phyloP scores from a whole-genome alignment of 1,284 basidiomycete species.

The Ustilago curta region DNA sequence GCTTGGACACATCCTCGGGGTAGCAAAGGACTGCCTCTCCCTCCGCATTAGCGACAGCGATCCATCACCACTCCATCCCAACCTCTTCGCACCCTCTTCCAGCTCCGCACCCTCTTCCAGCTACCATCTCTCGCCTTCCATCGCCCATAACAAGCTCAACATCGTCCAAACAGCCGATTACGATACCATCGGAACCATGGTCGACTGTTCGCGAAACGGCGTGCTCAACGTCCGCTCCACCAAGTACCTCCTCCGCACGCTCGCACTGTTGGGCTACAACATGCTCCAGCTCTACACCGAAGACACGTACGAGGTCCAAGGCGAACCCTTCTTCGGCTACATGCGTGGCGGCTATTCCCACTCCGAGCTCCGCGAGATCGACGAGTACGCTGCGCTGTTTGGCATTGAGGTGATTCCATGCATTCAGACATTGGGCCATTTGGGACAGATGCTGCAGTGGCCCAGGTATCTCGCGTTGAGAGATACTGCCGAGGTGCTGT shows the following conservation, averaged over 20 bases:
- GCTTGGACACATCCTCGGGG: slow-evolving; percentile 53
- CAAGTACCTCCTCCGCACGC: slow-evolving; percentile 63
- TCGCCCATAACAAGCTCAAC: slow-evolving; percentile 33
- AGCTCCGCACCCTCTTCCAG: background rate
- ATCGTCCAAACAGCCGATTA: slow-evolving; percentile 42
- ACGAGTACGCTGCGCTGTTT: slow-evolving; percentile 64
- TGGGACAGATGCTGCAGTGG: slow-evolving; percentile 71
- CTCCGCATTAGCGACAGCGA: background rate
- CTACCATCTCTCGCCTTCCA: slow-evolving; percentile 20
- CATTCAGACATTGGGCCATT: slow-evolving; percentile 70
- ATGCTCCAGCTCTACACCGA: slow-evolving; percentile 68
- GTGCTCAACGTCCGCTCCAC: slow-evolving; percentile 65
- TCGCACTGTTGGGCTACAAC: slow-evolving; percentile 68
- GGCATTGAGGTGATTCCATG: slow-evolving; percentile 64
- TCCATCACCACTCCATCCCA: slow-evolving; percentile 12
- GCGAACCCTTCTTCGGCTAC: slow-evolving; percentile 70
- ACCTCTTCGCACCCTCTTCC: slow-evolving; percentile 21
- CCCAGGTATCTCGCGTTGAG: slow-evolving; percentile 66
- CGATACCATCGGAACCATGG: slow-evolving; percentile 68
- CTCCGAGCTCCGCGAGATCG: slow-evolving; percentile 66
- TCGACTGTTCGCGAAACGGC: slow-evolving; percentile 70
- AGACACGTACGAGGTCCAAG: slow-evolving; percentile 69
- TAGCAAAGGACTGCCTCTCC: slow-evolving; percentile 27
- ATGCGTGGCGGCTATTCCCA: slow-evolving; percentile 63
- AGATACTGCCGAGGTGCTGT: slow-evolving; percentile 69